Percentiles rank a stretch among this genome's conserved stretches.
Conservation (phyloP, 495 filamentous ascomycete species). For the Penicillium antarcticum region DNA sequence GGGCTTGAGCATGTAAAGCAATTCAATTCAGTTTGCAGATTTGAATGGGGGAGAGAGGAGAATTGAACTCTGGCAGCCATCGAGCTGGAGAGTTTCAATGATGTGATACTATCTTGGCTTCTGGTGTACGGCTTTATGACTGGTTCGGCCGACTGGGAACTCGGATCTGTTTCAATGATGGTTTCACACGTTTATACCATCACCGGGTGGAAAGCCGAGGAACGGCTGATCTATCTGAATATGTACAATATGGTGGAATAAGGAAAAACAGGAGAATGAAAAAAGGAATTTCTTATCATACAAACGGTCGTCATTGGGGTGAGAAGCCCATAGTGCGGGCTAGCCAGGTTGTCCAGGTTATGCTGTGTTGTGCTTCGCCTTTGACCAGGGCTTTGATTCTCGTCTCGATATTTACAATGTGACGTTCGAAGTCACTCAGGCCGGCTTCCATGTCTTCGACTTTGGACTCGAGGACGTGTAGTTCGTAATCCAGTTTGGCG, state of each 20-base stretch:
- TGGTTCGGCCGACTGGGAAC: slow-evolving; percentile 4
- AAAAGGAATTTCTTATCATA: slow-evolving; percentile 14
- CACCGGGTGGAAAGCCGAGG: slow-evolving; percentile 14
- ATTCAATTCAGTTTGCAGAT: slow-evolving; percentile 7
- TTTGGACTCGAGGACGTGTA: slow-evolving; percentile 72
- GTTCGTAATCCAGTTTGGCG: slow-evolving; percentile 92
- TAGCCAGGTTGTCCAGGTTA: slow-evolving; percentile 51
- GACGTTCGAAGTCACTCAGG: slow-evolving; percentile 72
- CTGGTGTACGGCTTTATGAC: slow-evolving; percentile 6
- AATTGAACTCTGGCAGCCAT: background rate
- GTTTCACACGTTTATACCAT: slow-evolving; percentile 20
- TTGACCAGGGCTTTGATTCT: slow-evolving; percentile 66
- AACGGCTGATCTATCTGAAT: slow-evolving; percentile 19
- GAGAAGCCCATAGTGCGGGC: slow-evolving; percentile 35
- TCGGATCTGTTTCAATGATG: slow-evolving; percentile 9
- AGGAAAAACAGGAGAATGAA: slow-evolving; percentile 10
- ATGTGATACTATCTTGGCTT: background rate
- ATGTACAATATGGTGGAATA: slow-evolving; percentile 30
- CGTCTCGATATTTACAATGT: slow-evolving; percentile 75
- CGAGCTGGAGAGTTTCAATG: background rate
- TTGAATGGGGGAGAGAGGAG: background rate
- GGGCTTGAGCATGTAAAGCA: slow-evolving; percentile 52
- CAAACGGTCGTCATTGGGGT: slow-evolving; percentile 10
- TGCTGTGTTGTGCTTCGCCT: slow-evolving; percentile 61
- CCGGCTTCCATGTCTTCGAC: slow-evolving; percentile 88